These are phyloP conservation scores for Colletotrichum magnum DNA, from an alignment of 2,329 filamentous ascomycete genomes.

Conservation along the genomic window DNA sequence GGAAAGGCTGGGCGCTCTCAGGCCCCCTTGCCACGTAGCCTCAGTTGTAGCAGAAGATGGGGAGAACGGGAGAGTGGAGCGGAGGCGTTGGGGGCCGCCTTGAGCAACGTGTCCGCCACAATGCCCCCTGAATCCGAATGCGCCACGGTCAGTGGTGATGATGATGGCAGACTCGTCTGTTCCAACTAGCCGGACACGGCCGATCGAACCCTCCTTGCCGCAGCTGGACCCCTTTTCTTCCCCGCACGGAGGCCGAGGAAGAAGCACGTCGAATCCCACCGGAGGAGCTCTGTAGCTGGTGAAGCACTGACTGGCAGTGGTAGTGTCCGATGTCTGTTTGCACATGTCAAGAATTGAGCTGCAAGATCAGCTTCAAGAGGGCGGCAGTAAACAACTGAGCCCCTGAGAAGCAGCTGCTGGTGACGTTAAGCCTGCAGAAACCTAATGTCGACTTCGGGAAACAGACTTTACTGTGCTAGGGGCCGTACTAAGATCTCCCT, in stretches of 20 bases:
- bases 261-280: constrained; percentile 14
- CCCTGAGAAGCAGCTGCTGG: constrained; percentile 1
- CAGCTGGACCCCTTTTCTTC: constrained; percentile 8
- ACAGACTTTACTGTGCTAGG: too few relatives aligned
- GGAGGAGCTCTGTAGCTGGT: too few relatives aligned
- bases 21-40: constrained; percentile 36
- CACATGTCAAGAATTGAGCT: neutral
- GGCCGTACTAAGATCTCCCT: neutral
- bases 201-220: constrained; percentile 19
- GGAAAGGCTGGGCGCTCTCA: constrained; percentile 32
- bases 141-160: constrained; percentile 16
- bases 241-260: constrained; percentile 29
- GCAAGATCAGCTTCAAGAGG: too few relatives aligned
- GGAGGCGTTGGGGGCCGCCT: constrained; percentile 2
- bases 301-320: neutral
- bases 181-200: constrained; percentile 5
- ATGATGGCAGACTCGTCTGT: neutral
- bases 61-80: neutral
- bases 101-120: constrained; percentile 8
- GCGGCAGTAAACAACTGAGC: neutral
- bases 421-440: constrained; percentile 18
- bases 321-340: constrained; percentile 23
- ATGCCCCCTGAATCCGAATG: constrained; percentile 13
- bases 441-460: constrained; percentile 13
- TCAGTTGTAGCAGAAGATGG: constrained; percentile 13